Base-by-base conservation (phyloP, 805 yeast species). In the Starmerella geochares region DNA sequence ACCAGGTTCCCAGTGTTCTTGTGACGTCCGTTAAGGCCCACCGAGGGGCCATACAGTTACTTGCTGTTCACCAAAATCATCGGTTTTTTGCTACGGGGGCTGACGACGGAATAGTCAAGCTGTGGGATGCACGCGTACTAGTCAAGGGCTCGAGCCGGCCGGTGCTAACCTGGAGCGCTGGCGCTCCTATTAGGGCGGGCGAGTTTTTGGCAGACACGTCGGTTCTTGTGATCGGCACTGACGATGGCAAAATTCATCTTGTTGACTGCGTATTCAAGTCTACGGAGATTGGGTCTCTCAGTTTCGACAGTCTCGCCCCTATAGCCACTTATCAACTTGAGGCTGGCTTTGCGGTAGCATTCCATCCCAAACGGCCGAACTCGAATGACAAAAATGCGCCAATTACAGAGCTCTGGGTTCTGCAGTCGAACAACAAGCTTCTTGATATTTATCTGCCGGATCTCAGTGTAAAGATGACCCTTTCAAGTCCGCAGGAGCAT, bases 1-100 rank as follows among this genome's bases (percentile, higher is more conserved):
- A 40, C n/a, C 44, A 40, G 16, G 33, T 40, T 14, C 44, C 57
- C 4, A 19, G 38, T 24, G 49, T 48, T 2, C 62, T 82, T n/a
- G 76, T 83, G 2, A 75, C 87, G 0, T 78, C 76, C 48, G 67
- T 85, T 42, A 70, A 76, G 35, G 86, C 83, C 38, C 86, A 81
- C 58, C 67, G 67, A n/a, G 70, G 77, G 46, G 59, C 78, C 2
- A 69, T 87, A n/a, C 78, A 72, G 20, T 67, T 80, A 24, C 61
- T 86, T 8, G 76, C 72, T 1, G 74, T 77, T 0, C 73, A 84
- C 4, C 79, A 82, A 0, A 79, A 81, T 25, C 73, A 78, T 14
- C 75, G 75, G 21, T 81, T 77, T 55, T 79, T 90, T 54, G 67
- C 86, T 2, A 80, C 92, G 1, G 95, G 87, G 2, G 85, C 92